These are phyloP conservation scores for Syzygium oleosum DNA, from an alignment of 345 rosid genomes.

Conservation along the genomic window DNA sequence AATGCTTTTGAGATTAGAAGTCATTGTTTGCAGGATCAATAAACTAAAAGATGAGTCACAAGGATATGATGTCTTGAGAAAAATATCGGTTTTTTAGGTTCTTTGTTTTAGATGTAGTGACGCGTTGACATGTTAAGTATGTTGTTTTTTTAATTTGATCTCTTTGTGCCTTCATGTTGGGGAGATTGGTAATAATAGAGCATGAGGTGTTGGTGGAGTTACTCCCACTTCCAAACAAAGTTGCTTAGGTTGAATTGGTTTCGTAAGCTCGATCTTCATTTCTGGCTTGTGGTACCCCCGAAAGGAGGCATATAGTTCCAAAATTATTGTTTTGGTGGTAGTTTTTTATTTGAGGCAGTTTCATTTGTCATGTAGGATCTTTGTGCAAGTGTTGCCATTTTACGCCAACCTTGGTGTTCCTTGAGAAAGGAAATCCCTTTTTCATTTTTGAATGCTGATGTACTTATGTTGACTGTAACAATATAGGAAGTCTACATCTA, in stretches of 20 bases:
- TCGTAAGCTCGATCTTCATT: not conserved
- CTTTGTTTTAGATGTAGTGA: not conserved
- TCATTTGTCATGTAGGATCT: not conserved
- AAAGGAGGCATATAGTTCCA: not conserved
- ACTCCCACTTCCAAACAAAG: not conserved
- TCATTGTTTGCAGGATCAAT: not conserved
- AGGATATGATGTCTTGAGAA: not conserved
- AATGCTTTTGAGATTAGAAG: not conserved
- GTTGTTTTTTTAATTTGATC: not conserved
- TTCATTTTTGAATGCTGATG: not conserved
- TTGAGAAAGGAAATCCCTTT: not conserved
- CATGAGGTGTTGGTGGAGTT: not conserved
- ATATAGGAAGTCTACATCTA: not conserved
- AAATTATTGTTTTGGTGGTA: not conserved
- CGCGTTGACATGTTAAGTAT: not conserved
- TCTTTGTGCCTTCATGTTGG: not conserved
- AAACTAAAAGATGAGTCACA: not conserved
- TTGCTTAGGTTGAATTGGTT: not conserved
- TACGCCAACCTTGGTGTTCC: not conserved
- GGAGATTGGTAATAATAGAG: not conserved
- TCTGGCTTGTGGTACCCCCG: not conserved
- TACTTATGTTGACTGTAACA: not conserved
- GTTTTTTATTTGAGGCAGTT: not conserved
- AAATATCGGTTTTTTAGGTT: not conserved
- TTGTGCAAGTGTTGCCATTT: not conserved